Evolutionary conservation across 345 rosid species (phyloP).

Genomic region (Gossypium anomalum): DNA sequence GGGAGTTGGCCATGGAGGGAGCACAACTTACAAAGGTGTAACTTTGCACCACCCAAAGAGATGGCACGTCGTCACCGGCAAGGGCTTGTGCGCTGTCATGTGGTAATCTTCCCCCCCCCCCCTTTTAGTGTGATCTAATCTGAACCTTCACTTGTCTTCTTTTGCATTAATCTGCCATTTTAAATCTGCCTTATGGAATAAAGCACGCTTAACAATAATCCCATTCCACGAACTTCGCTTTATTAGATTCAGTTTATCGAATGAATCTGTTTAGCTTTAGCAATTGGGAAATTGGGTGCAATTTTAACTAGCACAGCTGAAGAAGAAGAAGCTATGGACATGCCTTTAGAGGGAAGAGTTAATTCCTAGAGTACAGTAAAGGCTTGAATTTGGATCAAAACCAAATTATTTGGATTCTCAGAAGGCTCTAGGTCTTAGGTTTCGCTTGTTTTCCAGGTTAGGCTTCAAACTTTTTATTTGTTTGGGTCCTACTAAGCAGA

Average conservation of each 20-base stretch:
- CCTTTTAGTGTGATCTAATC: background rate
- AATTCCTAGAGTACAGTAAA: background rate
- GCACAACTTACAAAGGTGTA: constrained; percentile 64
- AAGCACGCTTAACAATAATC: background rate
- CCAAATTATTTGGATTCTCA: background rate
- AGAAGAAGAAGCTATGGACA: background rate
- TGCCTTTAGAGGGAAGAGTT: background rate
- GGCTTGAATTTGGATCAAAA: constrained; percentile 5
- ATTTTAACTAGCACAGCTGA: background rate
- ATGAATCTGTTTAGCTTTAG: background rate
- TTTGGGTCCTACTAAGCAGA: too few relatives aligned
- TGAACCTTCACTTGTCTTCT: background rate
- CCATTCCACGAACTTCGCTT: background rate
- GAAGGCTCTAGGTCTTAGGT: background rate
- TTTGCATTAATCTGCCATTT: background rate
- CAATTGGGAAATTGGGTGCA: background rate
- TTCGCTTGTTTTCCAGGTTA: background rate
- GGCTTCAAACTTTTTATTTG: background rate
- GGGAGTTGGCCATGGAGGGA: constrained; percentile 75
- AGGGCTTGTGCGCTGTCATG: constrained; percentile 87
- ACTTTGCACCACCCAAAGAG: constrained; percentile 73
- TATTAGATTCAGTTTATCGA: background rate
- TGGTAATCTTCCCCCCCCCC: constrained; percentile 39
- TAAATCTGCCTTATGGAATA: background rate
- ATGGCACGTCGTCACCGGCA: constrained; percentile 84